Base-by-base conservation (phyloP, 2,329 filamentous ascomycete species). In the Neurospora sp. region DNA sequence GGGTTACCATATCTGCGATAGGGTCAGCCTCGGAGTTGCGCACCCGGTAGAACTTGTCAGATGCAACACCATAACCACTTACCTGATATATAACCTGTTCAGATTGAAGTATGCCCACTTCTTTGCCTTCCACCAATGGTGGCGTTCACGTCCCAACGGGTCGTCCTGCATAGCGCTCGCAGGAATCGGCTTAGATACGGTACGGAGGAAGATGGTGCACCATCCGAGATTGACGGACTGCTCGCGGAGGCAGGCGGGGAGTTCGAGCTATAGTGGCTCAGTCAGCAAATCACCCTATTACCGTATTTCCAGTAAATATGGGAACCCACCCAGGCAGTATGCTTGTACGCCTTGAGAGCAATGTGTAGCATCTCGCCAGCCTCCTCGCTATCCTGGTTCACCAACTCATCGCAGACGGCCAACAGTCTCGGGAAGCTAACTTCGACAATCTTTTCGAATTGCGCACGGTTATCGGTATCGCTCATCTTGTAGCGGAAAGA, bases 71-170 rank as follows among this genome's bases (percentile, higher is more conserved):
- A 62, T 62, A 36, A 62, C 52, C 12, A 33, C 85, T 72, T 82
- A 95, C 92, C 93, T 88, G 75, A 98, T 94, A 78, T 96, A 99
- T 19, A 99, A 87, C 72, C 96, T 88, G 83, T 99, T 99, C 75
- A 99, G 82, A 81, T 98, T 98, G 77, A 96, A 97, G 81, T 97
- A 99, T 15, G 95, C 92, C 96, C 96, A 98, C 82, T 99, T 99
- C 89, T 98, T 98, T 73, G 94, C 92, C 84, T 98, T 99, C 95
- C 95, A 99, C 95, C 96, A 99, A 80, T 97, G 93, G 79, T 97
- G 94, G 76, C 91, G 88, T 81, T 98, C 96, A 70, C 96, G 89
- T 78, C 98, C 95, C 70, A 92, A 89, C 68, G 91, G 82, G 71
- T 89, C 92, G 71, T 96, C 93, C 70, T 85, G 80, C 86, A 98